Base-by-base conservation (phyloP, 257 asterid species). In the Linaria vulgaris region DNA sequence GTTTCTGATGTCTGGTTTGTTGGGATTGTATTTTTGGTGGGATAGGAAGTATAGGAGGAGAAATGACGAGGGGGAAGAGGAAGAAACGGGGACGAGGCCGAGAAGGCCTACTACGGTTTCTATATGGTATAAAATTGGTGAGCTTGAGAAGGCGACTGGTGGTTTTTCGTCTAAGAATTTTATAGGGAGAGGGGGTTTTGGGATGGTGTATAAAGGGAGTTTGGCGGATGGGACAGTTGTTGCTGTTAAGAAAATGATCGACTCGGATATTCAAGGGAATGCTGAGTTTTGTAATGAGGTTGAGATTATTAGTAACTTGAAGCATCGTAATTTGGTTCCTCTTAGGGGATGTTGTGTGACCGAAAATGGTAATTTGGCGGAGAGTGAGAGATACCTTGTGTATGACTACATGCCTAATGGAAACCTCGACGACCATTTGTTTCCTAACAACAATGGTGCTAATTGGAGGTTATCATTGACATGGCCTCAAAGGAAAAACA, bases 361-460 rank as follows among this genome's bases (percentile, higher is more conserved):
- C 14, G 91, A 84, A 56, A 66, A 53, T 60, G 77, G 56, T 27
- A 77, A 67, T 4, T 57, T 51, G 0, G 68, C 71, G 38, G 94
- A 83, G 51, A 75, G 78, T 54, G 82, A 82, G 14, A 79, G 95
- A 14, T 88, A 78, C 82, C 95, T 91, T 6, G 83, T 91, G 15
- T 91, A 88, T 46, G 98, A 91, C 7, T 91, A 81, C 77, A 91
- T 86, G 98, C 87, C 83, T 0, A 91, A 84, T 51, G 98, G 98
- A 1, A 91, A 91, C 48, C 96, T 91, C n/a, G 86, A 88, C 1
- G 86, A 86, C 49, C 87, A 80, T 75, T 83, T 91, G 80, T 86
- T 86, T 56, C 75, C 63, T 0, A 47, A 49, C 34, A 27, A 27
- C 34, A 27, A 27, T 27, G 34, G 34, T 41, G 73, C 66, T 8